Evolutionary conservation across 805 yeast species (phyloP), one percentile per base, ranked within the genome.

Genomic region (Metschnikowia cubensis): DNA sequence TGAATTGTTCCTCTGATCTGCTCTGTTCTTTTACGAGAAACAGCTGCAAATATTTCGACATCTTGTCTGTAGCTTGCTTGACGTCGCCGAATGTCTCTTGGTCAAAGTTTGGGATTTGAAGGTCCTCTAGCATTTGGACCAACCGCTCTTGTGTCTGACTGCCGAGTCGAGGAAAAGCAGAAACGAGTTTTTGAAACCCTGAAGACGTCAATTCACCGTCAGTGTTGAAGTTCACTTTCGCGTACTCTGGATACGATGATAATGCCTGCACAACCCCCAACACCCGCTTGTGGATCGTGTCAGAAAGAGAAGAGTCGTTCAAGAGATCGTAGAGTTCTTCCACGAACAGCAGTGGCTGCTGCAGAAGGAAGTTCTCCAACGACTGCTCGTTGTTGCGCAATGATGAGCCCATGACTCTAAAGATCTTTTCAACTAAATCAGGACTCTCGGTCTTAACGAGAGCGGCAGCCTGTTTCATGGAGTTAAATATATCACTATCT

Each of bases 311-410:
- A 3, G 48, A 40, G 3, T 52, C 45, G 3, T 42, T 35, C 49
- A 71, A 62, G n/a, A 58, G 51, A 1, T 43, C 43, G 40, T 65
- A 65, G 22, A 67, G 54, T 13, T 51, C 49, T 11, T 54, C 53
- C 6, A 67, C 51, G 41, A 63, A 64, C 14, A 21, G 48, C 15
- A 41, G 35, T 8, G 58, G 48, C 36, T 62, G 61, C 22, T 61
- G 57, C 4, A 54, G 48, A 33, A 69, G 50, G 13, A 77, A 67
- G 48, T 71, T 71, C 2, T 65, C 64, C 2, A 76, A 54, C 0
- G 90, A 89, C 2, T 77, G 79, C 2, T 81, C 82, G 61, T 90
- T 90, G 63, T 89, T 89, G 58, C 96, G 75, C 41, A 89, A 65
- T 4, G 91, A 67, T 4, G 88, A 75, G 0, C 87, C 84, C 50